Conservation (phyloP, 2,329 filamentous ascomycete genomes). For the Alternaria panax region DNA sequence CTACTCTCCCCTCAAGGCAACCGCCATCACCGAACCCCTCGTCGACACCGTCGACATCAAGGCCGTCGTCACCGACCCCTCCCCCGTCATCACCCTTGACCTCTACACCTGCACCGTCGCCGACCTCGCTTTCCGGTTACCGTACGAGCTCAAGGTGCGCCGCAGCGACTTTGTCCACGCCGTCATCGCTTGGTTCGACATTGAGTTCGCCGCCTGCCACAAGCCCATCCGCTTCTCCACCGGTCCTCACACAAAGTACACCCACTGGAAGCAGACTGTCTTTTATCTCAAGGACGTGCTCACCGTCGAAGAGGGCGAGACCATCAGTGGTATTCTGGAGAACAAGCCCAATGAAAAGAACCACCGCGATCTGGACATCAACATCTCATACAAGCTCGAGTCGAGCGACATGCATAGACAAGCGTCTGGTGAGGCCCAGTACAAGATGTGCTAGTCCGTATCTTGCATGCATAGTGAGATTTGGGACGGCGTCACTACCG, state of each 20-base stretch:
- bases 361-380: slow-evolving; percentile 91
- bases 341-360: slow-evolving; percentile 95
- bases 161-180: slow-evolving; percentile 96
- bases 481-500: background rate
- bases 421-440: slow-evolving; percentile 74
- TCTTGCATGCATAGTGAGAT: background rate
- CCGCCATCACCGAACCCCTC: slow-evolving; percentile 91
- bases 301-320: slow-evolving; percentile 87
- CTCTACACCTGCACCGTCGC: slow-evolving; percentile 86
- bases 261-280: slow-evolving; percentile 99
- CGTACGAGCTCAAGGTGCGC: slow-evolving; percentile 77
- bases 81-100: slow-evolving; percentile 84
- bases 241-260: slow-evolving; percentile 97
- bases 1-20: slow-evolving; percentile 91
- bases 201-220: slow-evolving; percentile 97
- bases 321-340: slow-evolving; percentile 73
- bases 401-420: slow-evolving; percentile 75
- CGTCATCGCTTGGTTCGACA: slow-evolving; percentile 98
- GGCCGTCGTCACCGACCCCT: slow-evolving; percentile 92
- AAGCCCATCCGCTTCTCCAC: slow-evolving; percentile 97
- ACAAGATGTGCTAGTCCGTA: slow-evolving; percentile 67
- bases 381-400: slow-evolving; percentile 80
- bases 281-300: slow-evolving; percentile 96
- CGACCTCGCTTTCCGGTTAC: slow-evolving; percentile 83
- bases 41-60: slow-evolving; percentile 98